These are phyloP conservation scores for Podospora anserina DNA, from an alignment of 495 filamentous ascomycete genomes.

Conservation along the genomic window DNA sequence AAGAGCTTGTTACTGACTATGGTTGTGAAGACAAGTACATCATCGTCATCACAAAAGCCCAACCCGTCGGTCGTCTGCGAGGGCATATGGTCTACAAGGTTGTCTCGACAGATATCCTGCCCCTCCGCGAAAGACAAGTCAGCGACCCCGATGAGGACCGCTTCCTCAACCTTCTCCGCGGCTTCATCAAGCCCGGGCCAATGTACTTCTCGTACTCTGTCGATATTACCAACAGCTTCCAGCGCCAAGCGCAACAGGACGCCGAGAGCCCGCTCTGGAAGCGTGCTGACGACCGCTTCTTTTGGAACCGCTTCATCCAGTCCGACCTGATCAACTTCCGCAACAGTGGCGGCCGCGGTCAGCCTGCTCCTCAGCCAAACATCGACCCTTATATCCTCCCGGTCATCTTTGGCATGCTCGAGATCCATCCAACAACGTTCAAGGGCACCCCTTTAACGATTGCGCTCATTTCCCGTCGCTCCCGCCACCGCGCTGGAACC, in stretches of 20 bases:
- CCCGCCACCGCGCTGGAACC: slow-evolving; percentile 81
- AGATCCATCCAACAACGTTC: slow-evolving; percentile 75
- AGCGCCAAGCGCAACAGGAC: slow-evolving; percentile 77
- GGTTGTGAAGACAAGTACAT: slow-evolving; percentile 81
- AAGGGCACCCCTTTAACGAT: slow-evolving; percentile 80
- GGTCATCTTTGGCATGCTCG: slow-evolving; percentile 90
- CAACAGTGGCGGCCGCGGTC: slow-evolving; percentile 46
- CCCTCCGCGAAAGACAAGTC: slow-evolving; percentile 85
- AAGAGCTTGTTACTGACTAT: slow-evolving; percentile 23
- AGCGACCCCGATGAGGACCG: slow-evolving; percentile 91
- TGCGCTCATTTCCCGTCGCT: slow-evolving; percentile 80
- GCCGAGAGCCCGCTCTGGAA: slow-evolving; percentile 75
- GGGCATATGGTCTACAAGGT: slow-evolving; percentile 94
- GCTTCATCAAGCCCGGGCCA: slow-evolving; percentile 72
- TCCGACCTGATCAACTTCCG: slow-evolving; percentile 88
- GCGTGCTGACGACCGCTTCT: slow-evolving; percentile 93
- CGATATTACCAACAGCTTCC: slow-evolving; percentile 92
- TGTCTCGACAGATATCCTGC: slow-evolving; percentile 85
- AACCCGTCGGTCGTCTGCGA: slow-evolving; percentile 83
- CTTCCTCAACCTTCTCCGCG: slow-evolving; percentile 75
- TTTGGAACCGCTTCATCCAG: slow-evolving; percentile 94
- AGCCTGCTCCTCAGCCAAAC: slow-evolving; percentile 65
- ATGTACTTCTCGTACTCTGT: slow-evolving; percentile 98
- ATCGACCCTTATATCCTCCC: slow-evolving; percentile 93
- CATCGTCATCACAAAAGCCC: slow-evolving; percentile 90